Conservation (phyloP, 2,329 filamentous ascomycete species). For the Paracamarosporium sp. region DNA sequence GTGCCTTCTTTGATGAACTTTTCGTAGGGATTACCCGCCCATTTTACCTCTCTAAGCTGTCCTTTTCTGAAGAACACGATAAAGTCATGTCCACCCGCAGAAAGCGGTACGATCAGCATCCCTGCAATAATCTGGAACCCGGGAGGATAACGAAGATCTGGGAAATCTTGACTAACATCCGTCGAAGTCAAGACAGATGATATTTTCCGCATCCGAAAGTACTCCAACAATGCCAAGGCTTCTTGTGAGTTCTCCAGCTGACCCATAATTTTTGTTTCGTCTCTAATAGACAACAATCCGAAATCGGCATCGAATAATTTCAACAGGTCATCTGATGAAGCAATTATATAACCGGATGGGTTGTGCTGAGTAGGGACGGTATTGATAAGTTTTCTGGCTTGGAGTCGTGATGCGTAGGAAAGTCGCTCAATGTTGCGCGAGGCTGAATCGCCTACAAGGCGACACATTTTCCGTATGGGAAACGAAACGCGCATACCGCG, state of each 20-base stretch:
- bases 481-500: constrained; percentile 90
- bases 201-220: constrained; percentile 76
- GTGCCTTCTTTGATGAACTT: constrained; percentile 77
- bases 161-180: constrained; percentile 78
- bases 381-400: constrained; percentile 87
- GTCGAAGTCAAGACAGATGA: constrained; percentile 79
- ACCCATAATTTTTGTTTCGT: constrained; percentile 88
- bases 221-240: constrained; percentile 82
- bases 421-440: constrained; percentile 87
- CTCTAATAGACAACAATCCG: constrained; percentile 80
- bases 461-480: constrained; percentile 90
- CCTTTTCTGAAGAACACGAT: constrained; percentile 89
- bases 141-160: constrained; percentile 78
- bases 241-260: constrained; percentile 79
- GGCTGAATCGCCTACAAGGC: constrained; percentile 82
- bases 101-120: constrained; percentile 81
- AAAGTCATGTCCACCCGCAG: constrained; percentile 77
- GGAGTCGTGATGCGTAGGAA: constrained; percentile 83
- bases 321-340: constrained; percentile 83
- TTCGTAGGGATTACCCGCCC: constrained; percentile 87
- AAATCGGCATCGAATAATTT: constrained; percentile 88
- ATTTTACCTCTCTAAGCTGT: constrained; percentile 78
- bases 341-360: constrained; percentile 87
- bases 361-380: constrained; percentile 81
- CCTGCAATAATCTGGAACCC: constrained; percentile 82